Conservation (phyloP, 1,139 yeast genomes). For the Hemisphaericaspora xylofermentans region DNA sequence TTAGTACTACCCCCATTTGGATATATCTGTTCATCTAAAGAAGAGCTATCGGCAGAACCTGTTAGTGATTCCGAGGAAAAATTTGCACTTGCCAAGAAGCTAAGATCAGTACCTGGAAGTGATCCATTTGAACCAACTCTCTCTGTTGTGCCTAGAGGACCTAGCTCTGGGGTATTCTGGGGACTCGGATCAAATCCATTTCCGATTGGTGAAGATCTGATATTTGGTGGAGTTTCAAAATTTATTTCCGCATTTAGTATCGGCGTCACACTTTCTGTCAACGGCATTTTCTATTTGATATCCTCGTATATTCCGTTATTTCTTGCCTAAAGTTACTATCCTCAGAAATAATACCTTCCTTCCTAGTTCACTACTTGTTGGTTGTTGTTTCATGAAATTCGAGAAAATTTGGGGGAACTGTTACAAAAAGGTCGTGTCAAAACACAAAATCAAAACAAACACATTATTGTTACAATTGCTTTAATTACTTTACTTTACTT, state of each 20-base stretch:
- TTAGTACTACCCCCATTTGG: conserved; percentile 1
- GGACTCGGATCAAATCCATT: background rate
- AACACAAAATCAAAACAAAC: background rate
- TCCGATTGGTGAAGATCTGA: background rate
- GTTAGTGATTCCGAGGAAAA: conserved; percentile 43
- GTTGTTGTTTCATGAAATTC: too few species aligned
- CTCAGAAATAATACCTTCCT: too few species aligned
- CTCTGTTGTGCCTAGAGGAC: background rate
- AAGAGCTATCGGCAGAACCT: background rate
- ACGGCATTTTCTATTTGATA: background rate
- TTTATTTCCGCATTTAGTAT: background rate
- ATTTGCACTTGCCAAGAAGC: conserved; percentile 38
- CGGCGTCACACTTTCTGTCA: background rate
- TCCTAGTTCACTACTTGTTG: too few species aligned
- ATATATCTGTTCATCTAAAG: conserved; percentile 2
- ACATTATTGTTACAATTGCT: background rate
- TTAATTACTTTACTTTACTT: too few species aligned
- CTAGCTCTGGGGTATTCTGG: background rate
- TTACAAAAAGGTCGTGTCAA: background rate
- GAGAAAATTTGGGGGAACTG: background rate
- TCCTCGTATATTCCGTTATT: too few species aligned
- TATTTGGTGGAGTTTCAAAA: conserved; percentile 1
- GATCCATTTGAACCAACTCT: background rate
- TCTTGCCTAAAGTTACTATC: too few species aligned
- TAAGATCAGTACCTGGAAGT: conserved; percentile 10